Conservation (phyloP, 345 rosid species). For the Aegle marmelos region DNA sequence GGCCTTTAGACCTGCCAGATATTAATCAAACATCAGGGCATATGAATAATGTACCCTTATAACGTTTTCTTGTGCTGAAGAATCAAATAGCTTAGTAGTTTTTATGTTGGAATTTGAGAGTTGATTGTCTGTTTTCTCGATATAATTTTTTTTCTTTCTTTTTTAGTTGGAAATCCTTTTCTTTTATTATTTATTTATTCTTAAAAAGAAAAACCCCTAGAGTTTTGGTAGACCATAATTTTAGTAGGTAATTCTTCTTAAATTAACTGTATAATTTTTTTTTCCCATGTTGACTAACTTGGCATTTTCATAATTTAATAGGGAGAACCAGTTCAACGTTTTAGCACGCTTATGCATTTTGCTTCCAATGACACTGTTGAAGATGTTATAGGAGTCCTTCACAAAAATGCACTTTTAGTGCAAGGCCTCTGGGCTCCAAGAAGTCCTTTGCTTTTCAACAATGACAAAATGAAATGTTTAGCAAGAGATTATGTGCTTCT, state of each 20-base stretch:
- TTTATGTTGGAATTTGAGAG: background rate
- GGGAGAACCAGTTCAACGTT: slow-evolving; percentile 60
- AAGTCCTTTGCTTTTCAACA: slow-evolving; percentile 38
- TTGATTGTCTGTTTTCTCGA: background rate
- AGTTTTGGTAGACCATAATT: background rate
- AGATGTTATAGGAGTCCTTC: slow-evolving; percentile 52
- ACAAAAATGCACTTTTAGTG: slow-evolving; percentile 55
- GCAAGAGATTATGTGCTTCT: slow-evolving; percentile 56
- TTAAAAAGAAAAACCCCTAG: background rate
- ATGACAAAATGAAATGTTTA: slow-evolving; percentile 21
- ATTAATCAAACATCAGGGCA: background rate
- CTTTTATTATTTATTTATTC: background rate
- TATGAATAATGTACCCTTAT: background rate
- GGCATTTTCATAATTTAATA: slow-evolving; percentile 18
- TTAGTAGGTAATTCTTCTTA: background rate
- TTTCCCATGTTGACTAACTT: slow-evolving; percentile 15
- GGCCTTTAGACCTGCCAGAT: background rate
- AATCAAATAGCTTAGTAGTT: background rate
- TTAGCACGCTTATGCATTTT: slow-evolving; percentile 57
- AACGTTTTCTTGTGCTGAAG: background rate
- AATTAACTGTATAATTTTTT: background rate
- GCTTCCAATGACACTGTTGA: slow-evolving; percentile 51
- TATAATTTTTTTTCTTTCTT: background rate
- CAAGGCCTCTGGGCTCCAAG: slow-evolving; percentile 89
- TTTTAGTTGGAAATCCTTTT: background rate